Percentiles rank a stretch among this genome's conserved stretches.
phyloP scores from a whole-genome alignment of 2,329 filamentous ascomycete genomes.

The Lasiodiplodia sp. region DNA sequence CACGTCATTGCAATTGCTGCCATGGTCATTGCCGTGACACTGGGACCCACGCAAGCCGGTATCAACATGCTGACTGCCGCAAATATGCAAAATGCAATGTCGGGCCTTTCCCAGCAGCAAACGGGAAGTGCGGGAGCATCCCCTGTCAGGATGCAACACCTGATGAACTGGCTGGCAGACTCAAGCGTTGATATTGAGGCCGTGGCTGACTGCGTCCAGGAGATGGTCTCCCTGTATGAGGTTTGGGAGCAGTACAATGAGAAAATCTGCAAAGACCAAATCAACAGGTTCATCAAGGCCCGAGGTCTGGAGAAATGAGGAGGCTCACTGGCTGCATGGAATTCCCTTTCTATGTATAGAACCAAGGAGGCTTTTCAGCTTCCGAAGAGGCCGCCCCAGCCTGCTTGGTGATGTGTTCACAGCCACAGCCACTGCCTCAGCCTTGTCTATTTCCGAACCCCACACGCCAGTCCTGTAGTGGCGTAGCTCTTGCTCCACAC shows the following conservation, averaged over 20 bases:
- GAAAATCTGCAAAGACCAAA: constrained; percentile 69
- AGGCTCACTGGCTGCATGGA: neutral
- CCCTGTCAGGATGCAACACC: constrained; percentile 67
- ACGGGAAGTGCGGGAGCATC: constrained; percentile 35
- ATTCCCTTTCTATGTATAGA: neutral
- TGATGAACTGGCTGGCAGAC: constrained; percentile 84
- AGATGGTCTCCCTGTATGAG: constrained; percentile 89
- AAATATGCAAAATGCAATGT: constrained; percentile 45
- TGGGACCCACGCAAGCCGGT: constrained; percentile 69
- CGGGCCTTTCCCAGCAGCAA: constrained; percentile 44
- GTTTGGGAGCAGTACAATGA: constrained; percentile 72
- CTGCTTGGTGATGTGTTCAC: neutral
- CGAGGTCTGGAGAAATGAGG: constrained; percentile 63
- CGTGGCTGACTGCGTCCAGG: constrained; percentile 88
- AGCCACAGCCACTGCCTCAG: neutral
- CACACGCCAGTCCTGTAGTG: neutral
- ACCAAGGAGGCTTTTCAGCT: neutral
- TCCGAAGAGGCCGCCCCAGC: neutral
- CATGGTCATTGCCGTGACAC: constrained; percentile 82
- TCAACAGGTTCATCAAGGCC: constrained; percentile 68
- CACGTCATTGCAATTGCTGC: constrained; percentile 88
- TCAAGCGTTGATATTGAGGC: constrained; percentile 84
- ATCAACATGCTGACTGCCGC: constrained; percentile 54
- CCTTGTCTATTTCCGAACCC: neutral
- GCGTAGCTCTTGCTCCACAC: neutral